A percentile compares a stretch with the other conserved stretches of the same genome.
Conservation (phyloP, 2,329 filamentous ascomycete genomes). For the Cladophialophora carrionii region DNA sequence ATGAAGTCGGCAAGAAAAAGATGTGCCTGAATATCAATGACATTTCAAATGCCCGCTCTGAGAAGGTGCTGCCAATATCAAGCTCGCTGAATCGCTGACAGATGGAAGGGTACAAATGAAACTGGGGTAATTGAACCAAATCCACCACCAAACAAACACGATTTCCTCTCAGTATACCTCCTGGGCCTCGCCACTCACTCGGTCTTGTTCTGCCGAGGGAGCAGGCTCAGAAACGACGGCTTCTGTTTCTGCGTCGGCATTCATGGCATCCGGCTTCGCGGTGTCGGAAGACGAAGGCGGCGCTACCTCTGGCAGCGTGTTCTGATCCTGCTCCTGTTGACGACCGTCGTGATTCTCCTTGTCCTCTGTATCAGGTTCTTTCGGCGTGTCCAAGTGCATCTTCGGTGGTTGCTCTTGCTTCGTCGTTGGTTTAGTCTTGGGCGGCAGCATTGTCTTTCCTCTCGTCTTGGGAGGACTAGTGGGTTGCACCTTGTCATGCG, state of each 20-base stretch:
- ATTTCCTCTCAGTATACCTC: slow-evolving; percentile 14
- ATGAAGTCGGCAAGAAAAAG: neutral
- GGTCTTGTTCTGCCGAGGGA: slow-evolving; percentile 10
- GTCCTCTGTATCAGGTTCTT: slow-evolving; percentile 11
- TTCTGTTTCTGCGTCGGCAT: slow-evolving; percentile 7
- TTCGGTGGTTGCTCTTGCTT: slow-evolving; percentile 25
- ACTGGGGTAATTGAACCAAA: slow-evolving; percentile 19
- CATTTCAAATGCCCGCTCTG: slow-evolving; percentile 22
- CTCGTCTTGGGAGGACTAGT: slow-evolving; percentile 46
- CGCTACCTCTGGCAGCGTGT: slow-evolving; percentile 14
- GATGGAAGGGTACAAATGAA: slow-evolving; percentile 16
- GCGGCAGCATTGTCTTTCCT: slow-evolving; percentile 9
- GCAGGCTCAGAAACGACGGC: slow-evolving; percentile 11
- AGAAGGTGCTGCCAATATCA: slow-evolving; percentile 20
- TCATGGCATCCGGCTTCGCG: slow-evolving; percentile 22
- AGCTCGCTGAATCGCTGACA: slow-evolving; percentile 30
- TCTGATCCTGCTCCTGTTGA: slow-evolving; percentile 10
- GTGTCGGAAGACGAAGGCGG: slow-evolving; percentile 16
- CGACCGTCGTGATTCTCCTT: slow-evolving; percentile 14
- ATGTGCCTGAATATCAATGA: slow-evolving; percentile 16
- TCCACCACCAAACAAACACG: slow-evolving; percentile 1
- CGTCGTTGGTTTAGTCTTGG: slow-evolving; percentile 20
- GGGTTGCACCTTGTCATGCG: slow-evolving; percentile 51
- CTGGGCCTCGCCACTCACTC: slow-evolving; percentile 7
- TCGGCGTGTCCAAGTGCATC: slow-evolving; percentile 18